These are phyloP conservation scores for Trametes elegans DNA, from an alignment of 768 basidiomycete species.

Conservation along the genomic window DNA sequence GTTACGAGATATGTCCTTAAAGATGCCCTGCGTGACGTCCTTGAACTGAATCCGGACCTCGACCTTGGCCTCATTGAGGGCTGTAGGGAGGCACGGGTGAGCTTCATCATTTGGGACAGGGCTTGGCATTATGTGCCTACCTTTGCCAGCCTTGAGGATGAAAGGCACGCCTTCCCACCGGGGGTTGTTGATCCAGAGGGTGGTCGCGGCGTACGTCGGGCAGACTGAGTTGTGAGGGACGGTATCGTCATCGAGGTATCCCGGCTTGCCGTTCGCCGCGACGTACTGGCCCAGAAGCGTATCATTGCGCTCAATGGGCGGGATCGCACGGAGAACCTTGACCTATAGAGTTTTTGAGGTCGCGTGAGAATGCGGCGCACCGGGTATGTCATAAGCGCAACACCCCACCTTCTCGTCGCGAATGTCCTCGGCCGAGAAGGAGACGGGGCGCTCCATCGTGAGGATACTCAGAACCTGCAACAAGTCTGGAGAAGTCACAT, in stretches of 20 bases:
- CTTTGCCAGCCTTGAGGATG: conserved; percentile 98
- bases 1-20: conserved; percentile 93
- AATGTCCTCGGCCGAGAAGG: conserved; percentile 95
- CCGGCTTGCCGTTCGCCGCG: conserved; percentile 86
- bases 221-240: conserved; percentile 91
- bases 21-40: conserved; percentile 95
- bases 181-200: conserved; percentile 90
- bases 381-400: background rate
- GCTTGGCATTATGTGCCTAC: conserved; percentile 39
- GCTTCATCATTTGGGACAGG: conserved; percentile 6
- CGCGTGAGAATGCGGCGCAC: conserved; percentile 20
- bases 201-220: conserved; percentile 91
- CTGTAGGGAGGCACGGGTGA: conserved; percentile 37
- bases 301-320: conserved; percentile 73
- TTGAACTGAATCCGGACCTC: conserved; percentile 98
- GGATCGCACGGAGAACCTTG: conserved; percentile 91
- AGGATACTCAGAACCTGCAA: conserved; percentile 92
- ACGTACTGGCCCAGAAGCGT: conserved; percentile 95
- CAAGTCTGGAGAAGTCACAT: conserved; percentile 56
- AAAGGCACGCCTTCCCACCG: conserved; percentile 99
- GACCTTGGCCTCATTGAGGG: conserved; percentile 97
- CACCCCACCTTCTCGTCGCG: conserved; percentile 90
- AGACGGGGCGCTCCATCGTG: conserved; percentile 98
- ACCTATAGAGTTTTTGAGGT: conserved; percentile 52
- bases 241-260: conserved; percentile 96